These are phyloP conservation scores for Gossypium herbaceum DNA, from an alignment of 345 rosid genomes.

Conservation along the genomic window DNA sequence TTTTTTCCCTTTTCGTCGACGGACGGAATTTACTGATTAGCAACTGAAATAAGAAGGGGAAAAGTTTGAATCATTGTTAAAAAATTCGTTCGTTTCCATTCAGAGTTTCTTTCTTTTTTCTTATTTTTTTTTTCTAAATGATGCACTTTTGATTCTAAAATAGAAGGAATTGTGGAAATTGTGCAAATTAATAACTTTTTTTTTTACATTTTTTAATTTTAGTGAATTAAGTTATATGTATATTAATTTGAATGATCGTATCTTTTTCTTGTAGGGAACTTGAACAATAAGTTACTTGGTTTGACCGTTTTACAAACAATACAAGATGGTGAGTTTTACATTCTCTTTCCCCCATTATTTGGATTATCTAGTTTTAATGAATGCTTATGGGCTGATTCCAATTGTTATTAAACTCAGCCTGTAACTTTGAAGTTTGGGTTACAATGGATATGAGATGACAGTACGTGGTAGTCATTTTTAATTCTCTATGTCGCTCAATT, in stretches of 20 bases:
- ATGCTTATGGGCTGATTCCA: neutral
- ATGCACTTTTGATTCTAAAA: neutral
- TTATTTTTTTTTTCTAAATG: too few relatives aligned
- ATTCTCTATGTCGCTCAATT: neutral
- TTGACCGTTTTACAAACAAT: conserved; percentile 7
- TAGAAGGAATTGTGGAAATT: neutral
- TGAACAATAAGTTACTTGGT: conserved; percentile 16
- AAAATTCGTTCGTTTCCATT: neutral
- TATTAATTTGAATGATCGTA: neutral
- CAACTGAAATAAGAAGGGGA: neutral
- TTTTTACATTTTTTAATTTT: neutral
- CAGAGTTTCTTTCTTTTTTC: neutral
- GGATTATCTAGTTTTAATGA: neutral
- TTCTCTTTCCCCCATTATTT: neutral
- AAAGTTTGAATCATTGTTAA: neutral
- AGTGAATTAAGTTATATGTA: neutral
- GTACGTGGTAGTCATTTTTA: neutral
- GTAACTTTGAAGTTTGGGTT: conserved; percentile 6
- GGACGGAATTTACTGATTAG: neutral
- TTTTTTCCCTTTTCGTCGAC: neutral
- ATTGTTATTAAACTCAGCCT: neutral
- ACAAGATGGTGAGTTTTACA: conserved; percentile 31
- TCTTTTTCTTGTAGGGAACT: conserved; percentile 23
- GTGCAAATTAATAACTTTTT: neutral
- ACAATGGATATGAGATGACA: neutral